Evolutionary conservation across 257 asterid genomes (phyloP).

Genomic region (Capsicum chinense): DNA sequence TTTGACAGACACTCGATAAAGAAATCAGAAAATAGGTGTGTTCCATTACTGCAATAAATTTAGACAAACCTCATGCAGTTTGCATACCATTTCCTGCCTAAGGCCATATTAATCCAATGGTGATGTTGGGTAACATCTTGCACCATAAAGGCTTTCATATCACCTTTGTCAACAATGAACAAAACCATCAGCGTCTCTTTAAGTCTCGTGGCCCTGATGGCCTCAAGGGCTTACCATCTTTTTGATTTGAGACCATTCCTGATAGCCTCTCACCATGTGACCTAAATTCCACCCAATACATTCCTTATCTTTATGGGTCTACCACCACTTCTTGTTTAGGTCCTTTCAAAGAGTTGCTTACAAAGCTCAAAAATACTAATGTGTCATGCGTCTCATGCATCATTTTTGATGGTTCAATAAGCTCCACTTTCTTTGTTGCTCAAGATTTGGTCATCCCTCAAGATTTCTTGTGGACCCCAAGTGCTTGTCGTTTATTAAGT

Average conservation of each 20-base stretch:
- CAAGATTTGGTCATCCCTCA: neutral
- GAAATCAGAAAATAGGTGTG: neutral
- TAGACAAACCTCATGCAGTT: conserved; percentile 32
- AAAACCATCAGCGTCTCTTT: too few relatives aligned
- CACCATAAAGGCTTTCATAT: conserved; percentile 32
- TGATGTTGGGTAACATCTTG: conserved; percentile 25
- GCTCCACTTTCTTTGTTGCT: neutral
- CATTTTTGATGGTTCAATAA: neutral
- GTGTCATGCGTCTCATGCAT: neutral
- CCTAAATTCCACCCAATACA: too few relatives aligned
- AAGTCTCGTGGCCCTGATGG: too few relatives aligned
- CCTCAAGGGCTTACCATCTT: too few relatives aligned
- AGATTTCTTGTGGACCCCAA: neutral
- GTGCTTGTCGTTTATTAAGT: neutral
- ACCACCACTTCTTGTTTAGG: neutral
- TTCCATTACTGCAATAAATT: neutral
- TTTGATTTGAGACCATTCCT: too few relatives aligned
- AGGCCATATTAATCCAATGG: conserved; percentile 31
- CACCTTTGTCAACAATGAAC: too few relatives aligned
- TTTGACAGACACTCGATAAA: neutral
- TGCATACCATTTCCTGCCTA: conserved; percentile 29
- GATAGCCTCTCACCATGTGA: too few relatives aligned
- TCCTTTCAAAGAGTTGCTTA: neutral
- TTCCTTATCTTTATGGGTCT: neutral
- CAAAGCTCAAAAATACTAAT: neutral